Evolutionary conservation across 139 green algal species (phyloP), one percentile per base, ranked within the genome.

Genomic region (Micromonas pusilla): DNA sequence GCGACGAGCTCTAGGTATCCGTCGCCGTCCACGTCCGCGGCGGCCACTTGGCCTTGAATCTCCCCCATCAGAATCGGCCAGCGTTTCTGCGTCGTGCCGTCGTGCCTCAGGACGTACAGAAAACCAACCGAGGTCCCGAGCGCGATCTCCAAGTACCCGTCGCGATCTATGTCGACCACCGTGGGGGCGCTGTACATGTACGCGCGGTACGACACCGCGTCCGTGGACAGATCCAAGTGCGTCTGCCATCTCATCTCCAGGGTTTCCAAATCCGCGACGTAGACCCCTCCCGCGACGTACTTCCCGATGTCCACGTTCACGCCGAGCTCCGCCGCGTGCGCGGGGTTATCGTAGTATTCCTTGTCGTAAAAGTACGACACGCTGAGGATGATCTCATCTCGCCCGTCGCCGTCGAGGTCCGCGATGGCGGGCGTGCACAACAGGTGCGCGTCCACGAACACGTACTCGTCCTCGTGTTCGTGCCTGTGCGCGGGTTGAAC

Each of bases 151-250:
- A 97, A 70, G 75, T 84, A 85, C 36, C 92, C 92, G 75, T 97
- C 90, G 0, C 77, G 45, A 82, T 98, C 80, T 1, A 98, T 37
- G 84, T 98, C 94, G 1, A 85, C 87, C 28, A 97, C 80, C 2
- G 93, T 95, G 76, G 94, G 94, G 21, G 84, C 45, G 31, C 82
- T 86, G 85, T 95, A 95, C 26, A 89, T 87, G 82, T 93, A 92
- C 0, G 93, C 68, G 31, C 84, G 87, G 85, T 90, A 97, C 32
- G 78, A 65, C 21, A 92, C 95, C 54, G 75, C 77, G 71, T 95
- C 88, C 0, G 92, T 96, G 72, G 93, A 94, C 9, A 98, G 87
- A 87, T 98, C 95, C 71, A 99, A 87, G 83, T 98, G 92, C 80
- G 89, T 80, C 34, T 57, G 80, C 92, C 93, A 97, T 84, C 92